Percentiles rank a stretch among this genome's conserved stretches.
Evolutionary conservation across 805 yeast genomes (phyloP).

Genomic region (Metschnikowia cubensis): DNA sequence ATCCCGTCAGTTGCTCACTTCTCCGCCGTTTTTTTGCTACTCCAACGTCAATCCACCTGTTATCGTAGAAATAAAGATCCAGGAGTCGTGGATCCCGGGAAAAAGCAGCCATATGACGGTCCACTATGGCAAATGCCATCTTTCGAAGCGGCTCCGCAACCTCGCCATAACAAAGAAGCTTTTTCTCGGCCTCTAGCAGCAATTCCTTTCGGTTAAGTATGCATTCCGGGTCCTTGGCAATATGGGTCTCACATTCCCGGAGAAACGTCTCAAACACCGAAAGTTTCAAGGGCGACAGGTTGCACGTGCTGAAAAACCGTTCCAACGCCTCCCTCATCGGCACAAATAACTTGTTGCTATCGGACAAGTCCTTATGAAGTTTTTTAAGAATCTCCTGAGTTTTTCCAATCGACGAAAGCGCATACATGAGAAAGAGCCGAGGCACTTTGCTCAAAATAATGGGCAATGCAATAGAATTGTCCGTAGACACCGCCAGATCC

Average conservation of each 20-base stretch:
- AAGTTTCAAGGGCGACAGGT: slow-evolving; percentile 52
- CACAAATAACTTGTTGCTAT: slow-evolving; percentile 36
- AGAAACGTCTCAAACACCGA: slow-evolving; percentile 57
- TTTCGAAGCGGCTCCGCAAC: slow-evolving; percentile 45
- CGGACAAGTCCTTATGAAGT: slow-evolving; percentile 48
- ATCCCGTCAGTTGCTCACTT: no score
- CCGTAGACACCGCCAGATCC: slow-evolving; percentile 20
- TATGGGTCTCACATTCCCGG: slow-evolving; percentile 48
- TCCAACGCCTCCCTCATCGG: slow-evolving; percentile 54
- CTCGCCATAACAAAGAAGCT: slow-evolving; percentile 56
- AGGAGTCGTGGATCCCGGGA: slow-evolving; percentile 47
- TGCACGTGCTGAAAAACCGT: slow-evolving; percentile 45
- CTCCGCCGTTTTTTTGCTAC: slow-evolving; percentile 11
- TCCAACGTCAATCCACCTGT: slow-evolving; percentile 58
- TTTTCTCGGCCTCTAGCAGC: slow-evolving; percentile 52
- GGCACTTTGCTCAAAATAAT: slow-evolving; percentile 67
- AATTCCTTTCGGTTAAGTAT: slow-evolving; percentile 9
- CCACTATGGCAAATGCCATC: slow-evolving; percentile 42
- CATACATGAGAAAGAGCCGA: slow-evolving; percentile 60
- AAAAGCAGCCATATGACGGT: slow-evolving; percentile 42
- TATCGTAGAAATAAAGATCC: slow-evolving; percentile 59
- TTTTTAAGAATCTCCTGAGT: slow-evolving; percentile 55
- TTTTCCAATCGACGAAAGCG: slow-evolving; percentile 62
- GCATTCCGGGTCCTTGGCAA: slow-evolving; percentile 25
- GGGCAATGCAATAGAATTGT: slow-evolving; percentile 50